phyloP scores from a whole-genome alignment of 2,329 filamentous ascomycete genomes.

The Lachnellula cervina region DNA sequence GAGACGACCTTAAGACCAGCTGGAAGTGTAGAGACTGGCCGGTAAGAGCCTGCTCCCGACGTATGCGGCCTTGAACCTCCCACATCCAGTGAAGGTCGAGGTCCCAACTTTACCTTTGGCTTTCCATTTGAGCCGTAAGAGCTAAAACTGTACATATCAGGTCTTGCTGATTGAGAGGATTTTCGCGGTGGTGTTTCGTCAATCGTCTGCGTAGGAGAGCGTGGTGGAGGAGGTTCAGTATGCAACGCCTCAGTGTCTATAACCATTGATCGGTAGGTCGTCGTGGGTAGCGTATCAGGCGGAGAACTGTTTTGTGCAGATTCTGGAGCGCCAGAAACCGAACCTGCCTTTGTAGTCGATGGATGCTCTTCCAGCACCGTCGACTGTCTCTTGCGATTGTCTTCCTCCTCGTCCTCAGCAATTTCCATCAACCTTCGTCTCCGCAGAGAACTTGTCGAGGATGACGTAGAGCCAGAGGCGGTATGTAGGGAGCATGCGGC shows the following conservation, averaged over 20 bases:
- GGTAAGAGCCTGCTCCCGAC: slow-evolving; percentile 52
- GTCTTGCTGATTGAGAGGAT: slow-evolving; percentile 47
- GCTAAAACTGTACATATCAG: slow-evolving; percentile 46
- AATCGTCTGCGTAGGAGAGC: slow-evolving; percentile 18
- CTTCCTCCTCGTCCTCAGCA: slow-evolving; percentile 76
- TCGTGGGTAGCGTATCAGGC: slow-evolving; percentile 13
- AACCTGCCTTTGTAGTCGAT: slow-evolving; percentile 24
- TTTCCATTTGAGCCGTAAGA: slow-evolving; percentile 50
- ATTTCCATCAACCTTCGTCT: slow-evolving; percentile 82
- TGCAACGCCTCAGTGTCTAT: slow-evolving; percentile 11
- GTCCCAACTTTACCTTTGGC: slow-evolving; percentile 84
- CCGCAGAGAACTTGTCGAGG: slow-evolving; percentile 74
- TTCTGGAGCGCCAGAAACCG: slow-evolving; percentile 12
- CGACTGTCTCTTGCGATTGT: slow-evolving; percentile 55
- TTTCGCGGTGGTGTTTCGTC: slow-evolving; percentile 26
- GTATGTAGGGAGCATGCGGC: slow-evolving; percentile 86
- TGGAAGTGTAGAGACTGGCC: slow-evolving; percentile 75
- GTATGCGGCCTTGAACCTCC: slow-evolving; percentile 54
- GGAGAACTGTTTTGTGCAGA: slow-evolving; percentile 10
- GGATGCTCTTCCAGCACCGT: slow-evolving; percentile 43
- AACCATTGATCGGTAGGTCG: slow-evolving; percentile 11
- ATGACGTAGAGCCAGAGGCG: slow-evolving; percentile 78
- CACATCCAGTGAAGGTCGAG: slow-evolving; percentile 70
- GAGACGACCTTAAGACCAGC: slow-evolving; percentile 69
- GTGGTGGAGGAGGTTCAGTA: slow-evolving; percentile 19